Conservation (phyloP, 805 yeast species). For the Myxozyma sirexii region DNA sequence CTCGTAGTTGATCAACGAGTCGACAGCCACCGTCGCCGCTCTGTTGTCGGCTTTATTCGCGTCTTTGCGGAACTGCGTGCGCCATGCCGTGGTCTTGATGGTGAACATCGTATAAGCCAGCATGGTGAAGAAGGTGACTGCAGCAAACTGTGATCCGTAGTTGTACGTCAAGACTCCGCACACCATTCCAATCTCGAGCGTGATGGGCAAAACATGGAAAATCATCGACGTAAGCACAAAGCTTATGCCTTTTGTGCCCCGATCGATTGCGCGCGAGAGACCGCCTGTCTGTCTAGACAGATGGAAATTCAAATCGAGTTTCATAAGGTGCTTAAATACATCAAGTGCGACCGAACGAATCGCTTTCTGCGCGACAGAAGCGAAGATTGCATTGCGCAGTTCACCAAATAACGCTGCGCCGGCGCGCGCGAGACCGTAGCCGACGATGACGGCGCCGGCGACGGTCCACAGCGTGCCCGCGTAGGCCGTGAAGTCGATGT, state of each 20-base stretch:
- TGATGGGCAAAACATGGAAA: slow-evolving; percentile 91
- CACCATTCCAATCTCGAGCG: slow-evolving; percentile 89
- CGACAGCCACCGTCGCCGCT: slow-evolving; percentile 94
- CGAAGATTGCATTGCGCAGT: slow-evolving; percentile 91
- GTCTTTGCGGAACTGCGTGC: slow-evolving; percentile 85
- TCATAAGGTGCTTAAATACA: slow-evolving; percentile 81
- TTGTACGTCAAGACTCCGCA: slow-evolving; percentile 93
- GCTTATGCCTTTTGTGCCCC: slow-evolving; percentile 97
- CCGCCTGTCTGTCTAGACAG: slow-evolving; percentile 94
- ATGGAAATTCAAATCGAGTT: slow-evolving; percentile 87
- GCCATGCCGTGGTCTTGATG: slow-evolving; percentile 91
- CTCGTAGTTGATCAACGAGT: slow-evolving; percentile 90
- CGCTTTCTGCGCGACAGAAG: slow-evolving; percentile 92
- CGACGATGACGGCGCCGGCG: slow-evolving; percentile 69
- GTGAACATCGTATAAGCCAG: slow-evolving; percentile 85
- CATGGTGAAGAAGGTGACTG: slow-evolving; percentile 86
- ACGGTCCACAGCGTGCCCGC: slow-evolving; percentile 66
- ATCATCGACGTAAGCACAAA: slow-evolving; percentile 94
- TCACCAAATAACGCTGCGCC: slow-evolving; percentile 96
- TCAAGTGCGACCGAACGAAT: slow-evolving; percentile 85
- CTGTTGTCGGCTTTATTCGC: slow-evolving; percentile 93
- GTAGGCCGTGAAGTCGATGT: slow-evolving; percentile 76
- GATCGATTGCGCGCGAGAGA: slow-evolving; percentile 89
- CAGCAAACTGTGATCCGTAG: slow-evolving; percentile 86
- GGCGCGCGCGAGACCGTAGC: slow-evolving; percentile 91